Evolutionary conservation across 139 green algal genomes (phyloP).

Genomic region (Chlorella vulgaris): DNA sequence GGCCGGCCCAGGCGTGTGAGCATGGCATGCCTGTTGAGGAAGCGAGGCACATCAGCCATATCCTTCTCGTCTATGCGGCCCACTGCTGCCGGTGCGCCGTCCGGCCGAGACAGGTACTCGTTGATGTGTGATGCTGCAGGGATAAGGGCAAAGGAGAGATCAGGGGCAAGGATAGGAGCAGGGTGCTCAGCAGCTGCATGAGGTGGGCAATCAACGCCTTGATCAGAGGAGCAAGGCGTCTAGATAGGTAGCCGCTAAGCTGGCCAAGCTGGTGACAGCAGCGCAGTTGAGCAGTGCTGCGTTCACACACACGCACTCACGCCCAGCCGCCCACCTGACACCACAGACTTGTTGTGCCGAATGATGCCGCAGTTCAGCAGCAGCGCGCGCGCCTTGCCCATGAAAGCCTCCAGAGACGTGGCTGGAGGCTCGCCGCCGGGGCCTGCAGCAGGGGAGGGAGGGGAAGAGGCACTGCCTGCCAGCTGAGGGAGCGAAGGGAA

Average conservation of each 20-base stretch:
- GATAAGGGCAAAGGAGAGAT: background rate
- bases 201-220: no score
- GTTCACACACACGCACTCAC: no score
- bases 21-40: constrained; percentile 83
- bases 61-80: constrained; percentile 55
- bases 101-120: constrained; percentile 25
- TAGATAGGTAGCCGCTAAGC: background rate
- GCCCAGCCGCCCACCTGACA: background rate
- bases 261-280: no score
- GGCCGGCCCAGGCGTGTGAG: no score
- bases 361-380: constrained; percentile 58
- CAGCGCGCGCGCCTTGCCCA: constrained; percentile 48
- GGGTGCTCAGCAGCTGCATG: background rate
- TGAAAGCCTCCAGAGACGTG: constrained; percentile 46
- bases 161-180: background rate
- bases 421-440: constrained; percentile 14
- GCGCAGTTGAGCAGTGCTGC: no score
- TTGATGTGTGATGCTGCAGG: constrained; percentile 36
- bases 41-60: constrained; percentile 72
- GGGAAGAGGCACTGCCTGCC: no score
- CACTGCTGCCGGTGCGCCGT: constrained; percentile 23
- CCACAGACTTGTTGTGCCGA: constrained; percentile 12
- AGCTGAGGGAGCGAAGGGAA: no score
- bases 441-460: background rate
- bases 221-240: background rate